Evolutionary conservation across 2,329 filamentous ascomycete species (phyloP).

Genomic region (Fusarium sororula): DNA sequence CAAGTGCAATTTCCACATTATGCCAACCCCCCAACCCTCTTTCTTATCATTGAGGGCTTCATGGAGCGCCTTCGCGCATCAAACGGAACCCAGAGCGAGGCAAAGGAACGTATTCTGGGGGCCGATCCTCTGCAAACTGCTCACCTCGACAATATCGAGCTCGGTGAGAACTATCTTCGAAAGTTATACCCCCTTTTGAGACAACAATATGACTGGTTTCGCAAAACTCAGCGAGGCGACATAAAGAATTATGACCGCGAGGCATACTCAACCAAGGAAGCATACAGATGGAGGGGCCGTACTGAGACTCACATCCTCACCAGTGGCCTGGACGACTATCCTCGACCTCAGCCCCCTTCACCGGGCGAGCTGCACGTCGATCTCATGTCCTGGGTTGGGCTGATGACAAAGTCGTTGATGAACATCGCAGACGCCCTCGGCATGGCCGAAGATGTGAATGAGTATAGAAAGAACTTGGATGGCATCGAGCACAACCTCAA

Average conservation of each 20-base stretch:
- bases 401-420: constrained; percentile 88
- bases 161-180: constrained; percentile 76
- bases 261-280: constrained; percentile 89
- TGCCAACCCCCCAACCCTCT: constrained; percentile 94
- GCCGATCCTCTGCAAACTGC: constrained; percentile 65
- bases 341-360: constrained; percentile 90
- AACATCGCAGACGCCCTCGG: constrained; percentile 82
- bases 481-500: constrained; percentile 88
- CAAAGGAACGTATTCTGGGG: constrained; percentile 55
- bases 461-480: constrained; percentile 75
- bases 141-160: constrained; percentile 72
- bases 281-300: constrained; percentile 93
- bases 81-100: constrained; percentile 57
- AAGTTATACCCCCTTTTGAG: constrained; percentile 87
- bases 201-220: constrained; percentile 94
- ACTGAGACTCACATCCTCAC: constrained; percentile 88
- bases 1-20: constrained; percentile 97
- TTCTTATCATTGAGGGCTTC: constrained; percentile 86
- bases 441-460: constrained; percentile 77
- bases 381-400: constrained; percentile 95
- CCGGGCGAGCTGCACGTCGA: constrained; percentile 96
- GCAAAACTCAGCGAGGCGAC: constrained; percentile 88
- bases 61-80: constrained; percentile 76
- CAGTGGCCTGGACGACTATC: constrained; percentile 95
- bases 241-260: constrained; percentile 91